A percentile compares a stretch with the other conserved stretches of the same genome.
Evolutionary conservation across 371 early-diverging fungal genomes (phyloP).

Genomic region (Mortierella sp.): DNA sequence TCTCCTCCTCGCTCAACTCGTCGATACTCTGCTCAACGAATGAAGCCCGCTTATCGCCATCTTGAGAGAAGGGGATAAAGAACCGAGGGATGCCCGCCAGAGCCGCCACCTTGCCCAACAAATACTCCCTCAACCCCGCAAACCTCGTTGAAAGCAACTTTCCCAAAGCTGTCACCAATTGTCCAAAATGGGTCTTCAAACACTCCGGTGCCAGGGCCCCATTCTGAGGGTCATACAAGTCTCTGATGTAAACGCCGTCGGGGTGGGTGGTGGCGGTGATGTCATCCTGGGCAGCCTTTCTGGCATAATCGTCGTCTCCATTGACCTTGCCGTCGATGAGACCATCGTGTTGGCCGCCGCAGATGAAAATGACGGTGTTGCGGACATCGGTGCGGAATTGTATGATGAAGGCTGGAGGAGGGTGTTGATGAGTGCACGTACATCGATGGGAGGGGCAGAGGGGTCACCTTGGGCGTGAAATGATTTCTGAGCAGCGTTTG

Average conservation of each 20-base stretch:
- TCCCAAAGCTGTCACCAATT: neutral
- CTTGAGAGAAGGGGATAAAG: neutral
- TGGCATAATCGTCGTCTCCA: neutral
- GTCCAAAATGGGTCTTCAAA: neutral
- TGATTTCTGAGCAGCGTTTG: neutral
- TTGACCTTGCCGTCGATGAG: conserved; percentile 17
- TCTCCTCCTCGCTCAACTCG: neutral
- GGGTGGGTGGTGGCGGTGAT: neutral
- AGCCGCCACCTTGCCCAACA: neutral
- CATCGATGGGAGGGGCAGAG: neutral
- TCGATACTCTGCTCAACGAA: neutral
- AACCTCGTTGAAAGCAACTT: neutral
- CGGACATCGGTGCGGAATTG: conserved; percentile 21
- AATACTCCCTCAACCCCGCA: neutral
- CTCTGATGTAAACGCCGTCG: neutral
- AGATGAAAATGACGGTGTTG: conserved; percentile 13
- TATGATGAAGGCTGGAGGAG: conserved; percentile 20
- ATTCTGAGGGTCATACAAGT: conserved; percentile 13
- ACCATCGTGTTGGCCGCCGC: conserved; percentile 3
- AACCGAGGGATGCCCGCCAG: neutral
- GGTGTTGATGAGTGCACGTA: neutral
- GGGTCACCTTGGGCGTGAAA: neutral
- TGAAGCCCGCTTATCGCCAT: neutral
- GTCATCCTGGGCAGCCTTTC: neutral
- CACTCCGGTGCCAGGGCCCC: neutral